phyloP scores from a whole-genome alignment of 2,329 filamentous ascomycete genomes.

The Colletotrichum simmondsii region DNA sequence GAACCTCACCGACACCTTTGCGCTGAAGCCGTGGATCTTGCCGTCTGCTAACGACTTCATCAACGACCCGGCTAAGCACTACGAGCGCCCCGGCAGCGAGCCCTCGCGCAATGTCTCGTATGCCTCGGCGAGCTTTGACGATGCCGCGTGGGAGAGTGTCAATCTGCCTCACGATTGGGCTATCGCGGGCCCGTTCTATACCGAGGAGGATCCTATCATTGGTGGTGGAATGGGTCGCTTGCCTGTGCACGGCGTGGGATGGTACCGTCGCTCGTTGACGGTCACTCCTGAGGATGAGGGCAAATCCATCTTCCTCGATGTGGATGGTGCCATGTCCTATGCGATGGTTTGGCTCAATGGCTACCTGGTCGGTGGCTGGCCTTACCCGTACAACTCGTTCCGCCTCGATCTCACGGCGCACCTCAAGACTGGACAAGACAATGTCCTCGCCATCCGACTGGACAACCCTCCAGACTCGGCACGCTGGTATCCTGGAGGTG shows the following conservation, averaged over 20 bases:
- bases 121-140: slow-evolving; percentile 48
- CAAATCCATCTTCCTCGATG: slow-evolving; percentile 56
- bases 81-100: slow-evolving; percentile 44
- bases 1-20: slow-evolving; percentile 26
- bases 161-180: slow-evolving; percentile 62
- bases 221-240: slow-evolving; percentile 54
- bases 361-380: slow-evolving; percentile 61
- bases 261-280: slow-evolving; percentile 58
- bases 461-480: slow-evolving; percentile 60
- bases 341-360: slow-evolving; percentile 64
- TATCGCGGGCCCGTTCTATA: slow-evolving; percentile 56
- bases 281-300: slow-evolving; percentile 44
- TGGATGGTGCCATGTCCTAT: slow-evolving; percentile 64
- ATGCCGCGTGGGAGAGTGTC: slow-evolving; percentile 52
- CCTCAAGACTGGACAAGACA: slow-evolving; percentile 45
- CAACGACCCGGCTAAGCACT: slow-evolving; percentile 39
- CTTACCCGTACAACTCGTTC: slow-evolving; percentile 62
- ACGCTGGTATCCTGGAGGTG: slow-evolving; percentile 65
- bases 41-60: slow-evolving; percentile 54
- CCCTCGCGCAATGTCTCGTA: slow-evolving; percentile 45
- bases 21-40: slow-evolving; percentile 54
- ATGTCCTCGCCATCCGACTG: slow-evolving; percentile 60
- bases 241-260: slow-evolving; percentile 63
- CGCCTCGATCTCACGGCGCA: slow-evolving; percentile 61
- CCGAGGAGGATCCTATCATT: slow-evolving; percentile 44